These are phyloP conservation scores for Globisporangium uncinulatum DNA, from an alignment of 352 stramenopile genomes.

Conservation along the genomic window DNA sequence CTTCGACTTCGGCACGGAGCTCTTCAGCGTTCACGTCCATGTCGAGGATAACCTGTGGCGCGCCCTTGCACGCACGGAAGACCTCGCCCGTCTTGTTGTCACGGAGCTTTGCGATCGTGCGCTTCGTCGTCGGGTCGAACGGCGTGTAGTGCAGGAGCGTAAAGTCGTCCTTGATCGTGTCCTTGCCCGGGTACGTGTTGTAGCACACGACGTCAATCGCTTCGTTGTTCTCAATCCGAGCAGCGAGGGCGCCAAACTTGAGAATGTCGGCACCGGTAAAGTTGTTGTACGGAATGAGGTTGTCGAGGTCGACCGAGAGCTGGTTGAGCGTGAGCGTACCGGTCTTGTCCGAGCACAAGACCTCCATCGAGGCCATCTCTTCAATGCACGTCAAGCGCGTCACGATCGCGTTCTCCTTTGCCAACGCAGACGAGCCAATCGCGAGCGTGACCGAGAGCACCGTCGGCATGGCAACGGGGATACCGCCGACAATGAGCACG, in stretches of 20 bases:
- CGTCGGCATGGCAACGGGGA: conserved; percentile 93
- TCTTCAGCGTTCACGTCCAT: conserved; percentile 62
- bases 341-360: conserved; percentile 95
- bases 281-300: conserved; percentile 71
- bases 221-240: conserved; percentile 72
- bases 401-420: conserved; percentile 91
- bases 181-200: conserved; percentile 76
- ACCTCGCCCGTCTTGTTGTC: conserved; percentile 75
- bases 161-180: conserved; percentile 73
- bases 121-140: conserved; percentile 86
- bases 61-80: conserved; percentile 92
- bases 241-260: conserved; percentile 51
- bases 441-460: conserved; percentile 90
- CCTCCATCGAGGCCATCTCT: conserved; percentile 89
- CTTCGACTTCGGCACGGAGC: conserved; percentile 62
- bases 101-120: conserved; percentile 87
- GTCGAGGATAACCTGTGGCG: conserved; percentile 87
- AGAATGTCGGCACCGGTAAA: conserved; percentile 54
- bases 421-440: conserved; percentile 86
- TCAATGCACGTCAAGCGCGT: conserved; percentile 90
- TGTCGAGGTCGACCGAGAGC: conserved; percentile 91
- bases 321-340: conserved; percentile 94
- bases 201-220: conserved; percentile 68
- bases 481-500: conserved; percentile 89
- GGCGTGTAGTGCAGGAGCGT: conserved; percentile 76